Base-by-base conservation (phyloP, 1,139 yeast genomes). In the Suhomyces yuchorum region DNA sequence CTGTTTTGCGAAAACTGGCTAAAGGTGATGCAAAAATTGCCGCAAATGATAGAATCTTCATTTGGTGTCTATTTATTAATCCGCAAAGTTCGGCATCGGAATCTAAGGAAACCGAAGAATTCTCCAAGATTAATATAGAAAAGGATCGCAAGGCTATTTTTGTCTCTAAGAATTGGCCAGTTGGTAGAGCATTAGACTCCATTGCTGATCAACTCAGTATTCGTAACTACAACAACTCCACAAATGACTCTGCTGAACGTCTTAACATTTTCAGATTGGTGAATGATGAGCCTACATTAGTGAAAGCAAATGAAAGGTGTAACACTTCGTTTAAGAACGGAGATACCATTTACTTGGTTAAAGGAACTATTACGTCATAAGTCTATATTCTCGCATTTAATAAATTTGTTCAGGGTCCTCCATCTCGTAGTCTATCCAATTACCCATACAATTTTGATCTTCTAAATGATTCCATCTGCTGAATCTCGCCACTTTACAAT, bases 131-230 rank as follows among this genome's bases (percentile, higher is more conserved):
- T 9, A 63, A 71, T 49, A 57, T 65, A 6, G 66, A 62, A 6
- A 60, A 58, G 18, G 69, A 65, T 23, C 56, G 65, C 18, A 62
- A 56, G 33, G 77, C 84, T 0, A 60, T 85, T 14, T 87, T 63
- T 58, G 76, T 85, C 14, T 80, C 81, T 34, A 78, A 80, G 54
- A 70, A 75, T 28, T 85, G 93, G 89, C 85, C 89, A 0, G 75
- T 88, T 7, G 98, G 98, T 0, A 74, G 88, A 53, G 85, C 85
- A 2, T 66, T 90, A 42, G 98, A 92, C 62, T 76, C 78, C 36
- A 75, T 87, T 11, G 82, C 92, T 4, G 78, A 75, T 28, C 62
- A 68, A 32, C 64, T 86, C 48, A 75, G 72, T 43, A 75, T 87
- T 18, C 70, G 71, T 37, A 87, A 87, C 63, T 62, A 68, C 44